Evolutionary conservation across 768 basidiomycete species (phyloP).

Genomic region (Cytidiella melzeri): DNA sequence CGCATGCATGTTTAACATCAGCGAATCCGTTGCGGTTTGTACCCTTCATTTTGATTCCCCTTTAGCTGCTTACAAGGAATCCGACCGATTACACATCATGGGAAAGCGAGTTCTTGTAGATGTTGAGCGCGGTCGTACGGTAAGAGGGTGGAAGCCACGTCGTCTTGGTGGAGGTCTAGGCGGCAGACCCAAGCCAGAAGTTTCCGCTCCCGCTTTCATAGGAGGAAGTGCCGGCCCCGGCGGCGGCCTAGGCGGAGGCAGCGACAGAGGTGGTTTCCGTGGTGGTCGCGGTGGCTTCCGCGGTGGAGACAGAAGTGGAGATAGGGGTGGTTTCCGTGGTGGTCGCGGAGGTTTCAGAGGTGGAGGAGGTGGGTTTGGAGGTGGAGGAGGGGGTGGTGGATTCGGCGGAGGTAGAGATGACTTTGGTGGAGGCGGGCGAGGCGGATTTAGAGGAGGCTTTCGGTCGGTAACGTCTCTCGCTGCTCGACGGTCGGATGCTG

Average conservation of each 20-base stretch:
- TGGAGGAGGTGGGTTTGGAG: slow-evolving; percentile 27
- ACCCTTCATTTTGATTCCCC: slow-evolving; percentile 18
- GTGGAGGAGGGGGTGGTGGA: slow-evolving; percentile 28
- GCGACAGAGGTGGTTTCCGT: slow-evolving; percentile 32
- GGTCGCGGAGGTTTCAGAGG: slow-evolving; percentile 24
- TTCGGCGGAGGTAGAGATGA: slow-evolving; percentile 29
- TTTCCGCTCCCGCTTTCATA: slow-evolving; percentile 31
- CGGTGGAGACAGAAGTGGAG: slow-evolving; percentile 27
- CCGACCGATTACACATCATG: slow-evolving; percentile 93
- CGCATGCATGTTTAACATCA: slow-evolving; percentile 16
- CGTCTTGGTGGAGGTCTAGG: slow-evolving; percentile 97
- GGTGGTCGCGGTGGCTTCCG: slow-evolving; percentile 30
- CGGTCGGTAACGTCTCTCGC: slow-evolving; percentile 23
- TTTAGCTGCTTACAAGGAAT: slow-evolving; percentile 94
- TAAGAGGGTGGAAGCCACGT: slow-evolving; percentile 97
- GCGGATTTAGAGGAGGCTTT: slow-evolving; percentile 32
- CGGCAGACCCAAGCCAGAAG: slow-evolving; percentile 84
- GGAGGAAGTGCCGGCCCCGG: slow-evolving; percentile 40
- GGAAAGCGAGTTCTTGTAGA: slow-evolving; percentile 96
- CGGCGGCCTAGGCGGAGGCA: slow-evolving; percentile 41
- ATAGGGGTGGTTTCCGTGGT: slow-evolving; percentile 17
- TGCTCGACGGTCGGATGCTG: background rate
- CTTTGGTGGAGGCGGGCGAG: slow-evolving; percentile 34
- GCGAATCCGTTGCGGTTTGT: slow-evolving; percentile 17
- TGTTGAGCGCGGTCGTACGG: slow-evolving; percentile 96